These are phyloP conservation scores for Fusarium nanum DNA, from an alignment of 2,329 filamentous ascomycete species.

Conservation along the genomic window DNA sequence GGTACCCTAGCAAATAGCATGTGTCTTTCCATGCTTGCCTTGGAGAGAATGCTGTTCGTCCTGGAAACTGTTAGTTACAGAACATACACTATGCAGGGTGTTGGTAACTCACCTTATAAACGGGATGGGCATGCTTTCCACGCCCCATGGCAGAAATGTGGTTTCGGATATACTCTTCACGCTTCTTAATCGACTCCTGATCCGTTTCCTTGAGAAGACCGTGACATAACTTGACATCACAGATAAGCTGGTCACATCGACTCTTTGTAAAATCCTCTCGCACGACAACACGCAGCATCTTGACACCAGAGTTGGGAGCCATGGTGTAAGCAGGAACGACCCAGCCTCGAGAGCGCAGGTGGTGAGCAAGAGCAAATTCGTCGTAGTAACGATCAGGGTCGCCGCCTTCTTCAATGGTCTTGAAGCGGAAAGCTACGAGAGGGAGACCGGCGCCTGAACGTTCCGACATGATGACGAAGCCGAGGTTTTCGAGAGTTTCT, in stretches of 20 bases:
- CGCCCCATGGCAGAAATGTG: constrained; percentile 66
- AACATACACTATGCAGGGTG: not conserved
- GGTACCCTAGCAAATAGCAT: constrained; percentile 77
- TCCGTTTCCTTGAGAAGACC: constrained; percentile 80
- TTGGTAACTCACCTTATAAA: constrained; percentile 58
- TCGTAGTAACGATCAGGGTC: constrained; percentile 71
- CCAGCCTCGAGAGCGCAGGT: constrained; percentile 88
- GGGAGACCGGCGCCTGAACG: constrained; percentile 82
- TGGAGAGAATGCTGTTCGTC: constrained; percentile 88
- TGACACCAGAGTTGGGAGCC: constrained; percentile 87
- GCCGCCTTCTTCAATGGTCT: constrained; percentile 61
- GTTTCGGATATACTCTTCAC: constrained; percentile 72
- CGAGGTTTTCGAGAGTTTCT: constrained; percentile 75
- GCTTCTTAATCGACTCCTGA: constrained; percentile 73
- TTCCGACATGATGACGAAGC: constrained; percentile 90
- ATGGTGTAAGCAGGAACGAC: constrained; percentile 97
- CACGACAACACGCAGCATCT: constrained; percentile 93
- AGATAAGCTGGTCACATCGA: constrained; percentile 81
- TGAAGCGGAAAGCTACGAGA: constrained; percentile 87
- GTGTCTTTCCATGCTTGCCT: constrained; percentile 91
- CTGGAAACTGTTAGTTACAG: constrained; percentile 49
- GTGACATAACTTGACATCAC: constrained; percentile 82
- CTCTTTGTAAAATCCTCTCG: constrained; percentile 90
- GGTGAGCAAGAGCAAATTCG: constrained; percentile 84
- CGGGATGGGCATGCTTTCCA: constrained; percentile 61